Percentiles rank a stretch among this genome's conserved stretches.
These are phyloP conservation scores for Exophiala phaeomuriformis DNA, from an alignment of 2,329 filamentous ascomycete genomes.

Conservation along the genomic window DNA sequence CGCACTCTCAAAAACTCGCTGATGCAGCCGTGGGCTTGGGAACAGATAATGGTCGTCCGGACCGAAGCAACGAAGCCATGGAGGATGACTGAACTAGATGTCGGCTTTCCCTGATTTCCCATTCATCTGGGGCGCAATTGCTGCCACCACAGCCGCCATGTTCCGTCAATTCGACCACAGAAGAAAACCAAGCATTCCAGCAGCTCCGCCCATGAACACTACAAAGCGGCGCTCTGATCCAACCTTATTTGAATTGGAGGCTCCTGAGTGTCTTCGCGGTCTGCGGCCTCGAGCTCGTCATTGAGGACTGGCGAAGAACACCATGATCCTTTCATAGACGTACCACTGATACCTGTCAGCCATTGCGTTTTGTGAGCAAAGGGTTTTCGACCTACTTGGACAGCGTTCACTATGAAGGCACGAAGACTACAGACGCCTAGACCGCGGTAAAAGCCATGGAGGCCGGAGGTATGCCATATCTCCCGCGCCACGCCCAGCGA, in stretches of 20 bases:
- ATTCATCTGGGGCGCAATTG: not conserved
- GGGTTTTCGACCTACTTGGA: constrained; percentile 45
- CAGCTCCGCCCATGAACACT: no score
- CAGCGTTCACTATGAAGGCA: constrained; percentile 88
- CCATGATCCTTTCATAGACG: constrained; percentile 84
- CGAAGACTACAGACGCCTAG: constrained; percentile 73
- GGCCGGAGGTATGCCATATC: constrained; percentile 59
- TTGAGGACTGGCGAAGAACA: constrained; percentile 16
- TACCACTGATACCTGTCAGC: constrained; percentile 57
- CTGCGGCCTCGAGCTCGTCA: constrained; percentile 1
- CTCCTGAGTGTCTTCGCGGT: no score
- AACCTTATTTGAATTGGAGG: no score
- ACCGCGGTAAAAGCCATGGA: constrained; percentile 61
- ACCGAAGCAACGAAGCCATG: constrained; percentile 8
- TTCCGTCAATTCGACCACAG: no score
- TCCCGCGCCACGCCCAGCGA: constrained; percentile 58
- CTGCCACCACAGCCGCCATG: not conserved
- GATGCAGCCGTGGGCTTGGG: constrained; percentile 69
- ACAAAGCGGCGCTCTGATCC: no score
- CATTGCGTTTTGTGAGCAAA: not conserved
- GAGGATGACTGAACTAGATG: constrained; percentile 13
- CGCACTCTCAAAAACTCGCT: constrained; percentile 78
- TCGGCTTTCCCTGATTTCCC: not conserved
- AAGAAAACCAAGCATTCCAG: no score
- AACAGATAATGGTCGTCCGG: constrained; percentile 57